Evolutionary conservation across 179 eudicot genomes (phyloP).

Genomic region (Amaranthus tricolor): DNA sequence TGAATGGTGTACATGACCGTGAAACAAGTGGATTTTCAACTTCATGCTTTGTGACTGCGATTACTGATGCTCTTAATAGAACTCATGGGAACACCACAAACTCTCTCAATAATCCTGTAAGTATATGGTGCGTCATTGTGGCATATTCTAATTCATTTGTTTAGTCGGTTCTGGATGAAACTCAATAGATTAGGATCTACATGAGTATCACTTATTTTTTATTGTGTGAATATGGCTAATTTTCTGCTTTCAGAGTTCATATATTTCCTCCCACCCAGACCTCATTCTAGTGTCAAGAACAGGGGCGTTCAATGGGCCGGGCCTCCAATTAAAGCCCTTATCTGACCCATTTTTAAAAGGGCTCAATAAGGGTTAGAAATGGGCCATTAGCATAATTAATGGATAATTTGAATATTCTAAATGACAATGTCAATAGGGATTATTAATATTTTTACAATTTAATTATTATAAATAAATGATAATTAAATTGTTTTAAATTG

Average conservation of each 20-base stretch:
- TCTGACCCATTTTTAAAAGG: no score
- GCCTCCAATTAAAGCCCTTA: no score
- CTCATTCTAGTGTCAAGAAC: neutral
- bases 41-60: slow-evolving; percentile 86
- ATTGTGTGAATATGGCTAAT: neutral
- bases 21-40: slow-evolving; percentile 86
- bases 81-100: slow-evolving; percentile 67
- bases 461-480: no score
- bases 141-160: neutral
- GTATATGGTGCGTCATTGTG: slow-evolving; percentile 24
- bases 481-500: no score
- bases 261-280: neutral
- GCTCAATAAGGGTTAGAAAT: no score
- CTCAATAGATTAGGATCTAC: neutral
- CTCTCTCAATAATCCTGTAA: slow-evolving; percentile 64
- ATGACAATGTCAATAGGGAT: no score
- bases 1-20: slow-evolving; percentile 86
- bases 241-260: neutral
- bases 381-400: no score
- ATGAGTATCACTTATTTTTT: neutral
- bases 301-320: no score
- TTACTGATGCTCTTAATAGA: slow-evolving; percentile 92
- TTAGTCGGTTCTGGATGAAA: neutral
- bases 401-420: no score
- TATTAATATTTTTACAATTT: no score